phyloP scores from a whole-genome alignment of 2,329 filamentous ascomycete genomes.

The Phaeosphaeria sp. region DNA sequence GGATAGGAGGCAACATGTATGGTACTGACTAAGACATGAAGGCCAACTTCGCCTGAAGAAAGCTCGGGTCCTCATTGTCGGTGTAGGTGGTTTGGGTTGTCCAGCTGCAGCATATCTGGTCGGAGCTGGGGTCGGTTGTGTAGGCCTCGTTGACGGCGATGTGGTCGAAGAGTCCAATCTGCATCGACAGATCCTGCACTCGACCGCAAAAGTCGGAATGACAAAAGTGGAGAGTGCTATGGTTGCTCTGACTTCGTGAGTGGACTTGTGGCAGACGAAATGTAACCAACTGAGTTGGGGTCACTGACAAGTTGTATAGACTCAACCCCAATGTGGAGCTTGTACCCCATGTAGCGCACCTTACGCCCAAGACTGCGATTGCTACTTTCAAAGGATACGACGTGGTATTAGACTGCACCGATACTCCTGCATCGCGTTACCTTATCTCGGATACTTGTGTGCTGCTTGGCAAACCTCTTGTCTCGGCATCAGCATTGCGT shows the following conservation, averaged over 20 bases:
- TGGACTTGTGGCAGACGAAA: constrained; percentile 13
- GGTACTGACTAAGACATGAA: constrained; percentile 41
- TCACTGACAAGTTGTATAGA: constrained; percentile 46
- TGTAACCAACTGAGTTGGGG: not conserved
- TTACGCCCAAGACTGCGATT: constrained; percentile 73
- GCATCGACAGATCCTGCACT: constrained; percentile 88
- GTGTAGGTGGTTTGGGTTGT: constrained; percentile 88
- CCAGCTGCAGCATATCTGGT: constrained; percentile 93
- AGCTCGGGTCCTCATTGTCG: constrained; percentile 79
- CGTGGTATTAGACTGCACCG: constrained; percentile 90
- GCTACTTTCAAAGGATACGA: constrained; percentile 75
- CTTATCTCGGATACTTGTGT: constrained; percentile 91
- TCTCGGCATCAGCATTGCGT: constrained; percentile 88
- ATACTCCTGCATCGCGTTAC: constrained; percentile 90
- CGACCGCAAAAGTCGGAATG: constrained; percentile 72
- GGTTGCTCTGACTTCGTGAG: constrained; percentile 53
- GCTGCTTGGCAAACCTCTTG: constrained; percentile 76
- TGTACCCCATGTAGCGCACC: constrained; percentile 66
- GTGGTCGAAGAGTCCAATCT: constrained; percentile 88
- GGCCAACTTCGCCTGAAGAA: constrained; percentile 78
- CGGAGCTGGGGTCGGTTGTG: constrained; percentile 81
- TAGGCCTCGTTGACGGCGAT: constrained; percentile 89
- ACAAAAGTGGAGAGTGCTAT: constrained; percentile 79
- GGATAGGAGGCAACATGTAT: not conserved
- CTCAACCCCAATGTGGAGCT: constrained; percentile 77